Conservation (phyloP, 805 yeast genomes). For the Saturnispora silvae region DNA sequence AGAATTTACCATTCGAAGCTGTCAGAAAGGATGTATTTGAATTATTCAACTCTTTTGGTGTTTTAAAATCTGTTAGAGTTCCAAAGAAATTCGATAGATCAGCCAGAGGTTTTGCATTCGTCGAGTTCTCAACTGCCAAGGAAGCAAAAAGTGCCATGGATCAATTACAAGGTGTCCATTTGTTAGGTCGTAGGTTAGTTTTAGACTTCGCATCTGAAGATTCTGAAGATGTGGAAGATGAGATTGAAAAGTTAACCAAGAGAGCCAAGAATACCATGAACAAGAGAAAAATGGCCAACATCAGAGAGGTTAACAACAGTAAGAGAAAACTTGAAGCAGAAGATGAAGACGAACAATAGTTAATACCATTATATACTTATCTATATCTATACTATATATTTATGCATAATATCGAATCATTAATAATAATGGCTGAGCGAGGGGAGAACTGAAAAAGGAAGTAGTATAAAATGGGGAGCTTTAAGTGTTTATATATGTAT, state of each 20-base stretch:
- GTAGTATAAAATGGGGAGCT: too few species aligned
- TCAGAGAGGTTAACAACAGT: constrained; percentile 52
- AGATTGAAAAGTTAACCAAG: constrained; percentile 80
- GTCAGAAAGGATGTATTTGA: constrained; percentile 87
- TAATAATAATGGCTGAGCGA: too few species aligned
- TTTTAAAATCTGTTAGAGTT: constrained; percentile 85
- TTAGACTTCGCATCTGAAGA: constrained; percentile 86
- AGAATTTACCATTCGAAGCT: constrained; percentile 96
- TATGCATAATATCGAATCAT: too few species aligned
- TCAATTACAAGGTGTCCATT: constrained; percentile 90
- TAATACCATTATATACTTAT: too few species aligned
- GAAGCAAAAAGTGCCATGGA: constrained; percentile 95
- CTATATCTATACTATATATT: too few species aligned
- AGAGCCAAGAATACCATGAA: constrained; percentile 76
- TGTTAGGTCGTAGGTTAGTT: constrained; percentile 87
- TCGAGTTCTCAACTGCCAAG: constrained; percentile 74
- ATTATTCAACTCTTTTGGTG: constrained; percentile 89
- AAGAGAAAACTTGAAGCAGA: constrained; percentile 62
- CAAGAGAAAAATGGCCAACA: constrained; percentile 62
- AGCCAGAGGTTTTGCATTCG: constrained; percentile 97
- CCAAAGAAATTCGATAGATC: constrained; percentile 93
- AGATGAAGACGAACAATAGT: constrained; percentile 27
- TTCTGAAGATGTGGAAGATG: constrained; percentile 76
- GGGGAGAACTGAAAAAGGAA: too few species aligned
- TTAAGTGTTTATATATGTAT: too few species aligned